A percentile compares a stretch with the other conserved stretches of the same genome.
Conservation (phyloP, 352 stramenopile genomes). For the Pythium brassicae region DNA sequence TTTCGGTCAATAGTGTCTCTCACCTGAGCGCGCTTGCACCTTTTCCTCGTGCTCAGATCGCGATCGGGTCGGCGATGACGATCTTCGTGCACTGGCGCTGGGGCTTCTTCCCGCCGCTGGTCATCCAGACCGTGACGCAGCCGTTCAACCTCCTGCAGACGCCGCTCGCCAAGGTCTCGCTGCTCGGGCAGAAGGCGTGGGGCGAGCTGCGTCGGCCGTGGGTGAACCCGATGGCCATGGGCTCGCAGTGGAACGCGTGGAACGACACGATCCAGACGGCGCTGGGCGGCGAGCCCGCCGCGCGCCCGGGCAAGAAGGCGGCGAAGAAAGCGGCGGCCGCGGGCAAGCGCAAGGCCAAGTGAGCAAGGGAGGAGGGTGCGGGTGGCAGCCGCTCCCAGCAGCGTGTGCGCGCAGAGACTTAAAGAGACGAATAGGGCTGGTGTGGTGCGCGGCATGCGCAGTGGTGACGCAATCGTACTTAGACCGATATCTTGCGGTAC, state of each 20-base stretch:
- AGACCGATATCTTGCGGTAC: background rate
- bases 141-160: slow-evolving; percentile 69
- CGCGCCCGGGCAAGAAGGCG: slow-evolving; percentile 62
- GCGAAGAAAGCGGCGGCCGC: slow-evolving; percentile 46
- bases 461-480: background rate
- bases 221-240: slow-evolving; percentile 58
- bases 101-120: slow-evolving; percentile 75
- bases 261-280: slow-evolving; percentile 77
- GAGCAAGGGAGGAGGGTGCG: no score
- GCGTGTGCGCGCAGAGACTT: background rate
- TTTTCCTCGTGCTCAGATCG: slow-evolving; percentile 28
- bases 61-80: slow-evolving; percentile 56
- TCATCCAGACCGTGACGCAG: slow-evolving; percentile 80
- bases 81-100: slow-evolving; percentile 75
- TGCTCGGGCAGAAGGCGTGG: slow-evolving; percentile 65
- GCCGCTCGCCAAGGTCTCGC: slow-evolving; percentile 56
- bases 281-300: slow-evolving; percentile 43
- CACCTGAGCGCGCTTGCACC: no score
- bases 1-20: no score
- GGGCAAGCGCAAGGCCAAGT: slow-evolving; percentile 68
- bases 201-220: slow-evolving; percentile 74
- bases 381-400: background rate
- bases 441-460: slow-evolving; percentile 3
- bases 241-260: slow-evolving; percentile 66
- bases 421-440: slow-evolving; percentile 5